Base-by-base conservation (phyloP, 192 early-diverging fungal species). In the Linnemannia exigua region DNA sequence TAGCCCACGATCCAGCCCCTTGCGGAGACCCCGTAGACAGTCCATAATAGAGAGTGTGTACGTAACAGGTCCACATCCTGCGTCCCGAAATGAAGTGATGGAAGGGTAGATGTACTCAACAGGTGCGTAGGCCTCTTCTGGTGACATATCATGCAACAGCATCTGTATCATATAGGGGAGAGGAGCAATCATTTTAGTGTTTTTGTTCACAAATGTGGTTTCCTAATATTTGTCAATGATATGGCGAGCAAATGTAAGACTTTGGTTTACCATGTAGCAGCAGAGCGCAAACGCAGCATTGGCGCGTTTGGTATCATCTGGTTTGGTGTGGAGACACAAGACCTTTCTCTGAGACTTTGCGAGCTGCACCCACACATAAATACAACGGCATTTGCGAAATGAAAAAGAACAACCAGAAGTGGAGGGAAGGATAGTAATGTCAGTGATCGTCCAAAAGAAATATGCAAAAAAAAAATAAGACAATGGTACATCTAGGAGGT, bases 241-340 rank as follows among this genome's bases (percentile, higher is more conserved):
- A 44, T 44, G 41, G 9, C 41, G 9, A 44, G 41, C 3, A 44
- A 44, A 44, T 3, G 41, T 44, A 44, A 9, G 41, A 44, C 5
- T 5, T 31, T 31, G 0, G 68, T 76, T 25, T 77, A 95, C 94
- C 95, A 95, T 93, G 77, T 95, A 95, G 16, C 90, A 87, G 28
- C 89, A 91, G 38, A 95, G 85, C 28, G 95, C 81, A 79, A 93
- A 95, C 25, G 93, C 93, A 0, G 93, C 92, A 87, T 95, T 95
- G 3, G 93, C 92, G 22, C 93, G 80, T 68, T 91, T 93, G n/a
- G 88, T 89, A 47, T 87, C 90, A 14, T 94, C 92, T 20, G 88
- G 80, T 16, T 89, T 88, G 0, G 90, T 90, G 77, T 91, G 89
- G 16, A 95, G 70, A 28, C 90, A 91, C 3, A 95, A 72, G 36